Percentiles rank a stretch among this genome's conserved stretches.
Evolutionary conservation across 176 grass and related monocot genomes (phyloP).

Genomic region (Eragrostis curvula): DNA sequence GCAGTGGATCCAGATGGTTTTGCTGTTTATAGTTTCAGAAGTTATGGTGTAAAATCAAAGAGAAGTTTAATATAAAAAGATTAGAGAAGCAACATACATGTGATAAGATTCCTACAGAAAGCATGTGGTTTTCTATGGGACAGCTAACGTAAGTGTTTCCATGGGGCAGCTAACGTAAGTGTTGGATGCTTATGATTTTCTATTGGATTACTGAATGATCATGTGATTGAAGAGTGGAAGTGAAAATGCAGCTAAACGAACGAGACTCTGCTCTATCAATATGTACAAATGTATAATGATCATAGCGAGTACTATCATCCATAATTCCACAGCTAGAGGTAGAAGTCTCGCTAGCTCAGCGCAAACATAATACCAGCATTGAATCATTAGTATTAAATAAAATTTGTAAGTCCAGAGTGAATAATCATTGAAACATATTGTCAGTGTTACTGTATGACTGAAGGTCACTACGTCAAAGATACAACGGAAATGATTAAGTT

Average conservation of each 20-base stretch:
- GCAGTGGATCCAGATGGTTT: conserved; percentile 21
- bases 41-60: conserved; percentile 9
- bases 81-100: background rate
- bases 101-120: background rate
- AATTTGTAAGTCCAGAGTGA: background rate
- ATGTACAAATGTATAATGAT: background rate
- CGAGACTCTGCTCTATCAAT: background rate
- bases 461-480: conserved; percentile 2
- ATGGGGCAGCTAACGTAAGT: background rate
- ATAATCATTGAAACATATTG: background rate
- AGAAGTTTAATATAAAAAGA: background rate
- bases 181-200: conserved; percentile 18
- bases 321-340: conserved; percentile 1
- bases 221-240: conserved; percentile 1
- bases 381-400: background rate
- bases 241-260: conserved; percentile 18
- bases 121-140: background rate
- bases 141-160: background rate
- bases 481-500: background rate
- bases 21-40: conserved; percentile 15
- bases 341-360: background rate
- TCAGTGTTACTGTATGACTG: background rate
- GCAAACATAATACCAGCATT: conserved; percentile 20
- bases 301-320: conserved; percentile 12
- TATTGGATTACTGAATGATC: conserved; percentile 24